Evolutionary conservation across 768 basidiomycete genomes (phyloP), one percentile per base, ranked within the genome.

Genomic region (Hericium rajendrae): DNA sequence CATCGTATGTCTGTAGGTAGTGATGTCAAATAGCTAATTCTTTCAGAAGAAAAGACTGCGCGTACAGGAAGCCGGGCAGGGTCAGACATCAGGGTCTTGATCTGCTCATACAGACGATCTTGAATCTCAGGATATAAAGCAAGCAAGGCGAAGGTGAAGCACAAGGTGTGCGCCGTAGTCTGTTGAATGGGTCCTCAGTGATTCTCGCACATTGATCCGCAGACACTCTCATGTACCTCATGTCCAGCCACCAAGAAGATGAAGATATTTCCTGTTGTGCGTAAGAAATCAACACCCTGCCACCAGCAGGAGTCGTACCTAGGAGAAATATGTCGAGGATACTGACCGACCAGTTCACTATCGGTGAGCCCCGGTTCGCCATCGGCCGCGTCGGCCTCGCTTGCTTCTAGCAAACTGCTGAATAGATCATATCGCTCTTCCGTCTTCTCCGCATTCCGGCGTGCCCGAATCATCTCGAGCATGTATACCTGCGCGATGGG

Each of bases 81-180:
- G 12, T 70, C 64, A 16, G 70, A 57, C 38, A 74, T 58, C 4
- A 74, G 62, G 4, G 58, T 54, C 18, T 64, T 68, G 57, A 75
- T 72, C 56, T 70, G 73, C 57, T 68, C 56, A 57, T 67, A 73
- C 32, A 74, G 57, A 49, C 66, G 71, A 52, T 71, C 75, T 62
- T 79, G 78, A 56, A 74, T 70, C 2, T 75, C 73, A 1, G 67
- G 69, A 58, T 73, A 66, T 12, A 77, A 64, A 0, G 78, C 78
- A 3, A 79, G 68, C 50, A 77, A 58, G 4, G 66, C 76, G 54
- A 78, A 69, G 0, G 72, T 60, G 62, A 70, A 76, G 51, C 67
- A 68, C 6, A 76, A 57, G 6, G 74, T 69, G 57, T 74, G 66
- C 10, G 69, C 69, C 0, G 74, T 70, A 4, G 75, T 74, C 73